These are phyloP conservation scores for Fusarium brachygibbosum DNA, from an alignment of 2,329 filamentous ascomycete genomes.

Conservation along the genomic window DNA sequence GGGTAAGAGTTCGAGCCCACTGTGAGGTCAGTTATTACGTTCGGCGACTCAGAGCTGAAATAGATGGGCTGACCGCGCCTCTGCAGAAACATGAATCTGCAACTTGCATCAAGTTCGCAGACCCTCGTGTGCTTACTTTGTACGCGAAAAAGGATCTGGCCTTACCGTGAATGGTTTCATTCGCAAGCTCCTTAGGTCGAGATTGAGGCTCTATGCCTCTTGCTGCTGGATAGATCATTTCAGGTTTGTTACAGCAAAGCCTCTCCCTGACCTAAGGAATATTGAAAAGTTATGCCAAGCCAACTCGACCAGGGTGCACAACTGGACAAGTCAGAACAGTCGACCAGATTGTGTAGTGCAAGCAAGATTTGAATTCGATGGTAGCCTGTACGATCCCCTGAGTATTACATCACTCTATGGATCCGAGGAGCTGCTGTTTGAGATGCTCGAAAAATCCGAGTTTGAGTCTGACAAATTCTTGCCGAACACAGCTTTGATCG, in stretches of 20 bases:
- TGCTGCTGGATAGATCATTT: background rate
- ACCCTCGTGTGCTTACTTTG: no score
- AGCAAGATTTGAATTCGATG: background rate
- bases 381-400: background rate
- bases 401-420: background rate
- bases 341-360: background rate
- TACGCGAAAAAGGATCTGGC: no score
- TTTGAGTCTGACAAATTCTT: background rate
- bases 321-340: background rate
- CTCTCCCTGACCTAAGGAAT: background rate
- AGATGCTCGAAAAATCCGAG: background rate
- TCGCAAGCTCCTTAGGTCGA: no score
- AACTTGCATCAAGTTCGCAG: no score
- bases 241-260: background rate
- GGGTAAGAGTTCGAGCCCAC: no score
- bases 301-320: background rate
- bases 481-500: background rate
- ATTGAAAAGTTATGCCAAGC: background rate
- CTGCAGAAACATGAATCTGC: no score
- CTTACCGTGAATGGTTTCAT: no score
- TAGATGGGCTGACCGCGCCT: no score
- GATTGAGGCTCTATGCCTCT: background rate
- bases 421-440: background rate
- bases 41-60: no score
- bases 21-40: no score